phyloP scores from a whole-genome alignment of 257 asterid species.

The Capsicum rhomboideum region DNA sequence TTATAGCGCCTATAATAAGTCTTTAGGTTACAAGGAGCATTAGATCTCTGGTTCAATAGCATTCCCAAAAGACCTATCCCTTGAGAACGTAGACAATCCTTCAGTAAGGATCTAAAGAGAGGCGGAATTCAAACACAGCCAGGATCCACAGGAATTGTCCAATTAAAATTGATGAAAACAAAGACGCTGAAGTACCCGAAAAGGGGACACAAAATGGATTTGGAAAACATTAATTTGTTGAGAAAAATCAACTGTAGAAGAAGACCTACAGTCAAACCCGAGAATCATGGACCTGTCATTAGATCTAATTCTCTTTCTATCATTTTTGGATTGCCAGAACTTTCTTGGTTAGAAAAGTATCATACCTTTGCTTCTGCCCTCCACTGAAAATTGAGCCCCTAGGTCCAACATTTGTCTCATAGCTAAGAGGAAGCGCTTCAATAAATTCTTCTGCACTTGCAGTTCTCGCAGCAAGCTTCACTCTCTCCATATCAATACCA shows the following conservation, averaged over 20 bases:
- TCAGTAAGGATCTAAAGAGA: slow-evolving; percentile 4
- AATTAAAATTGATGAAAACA: background rate
- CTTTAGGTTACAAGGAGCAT: background rate
- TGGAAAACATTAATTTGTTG: background rate
- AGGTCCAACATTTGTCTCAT: slow-evolving; percentile 71
- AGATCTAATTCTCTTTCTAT: background rate
- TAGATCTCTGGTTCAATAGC: background rate
- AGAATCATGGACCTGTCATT: background rate
- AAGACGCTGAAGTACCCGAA: background rate
- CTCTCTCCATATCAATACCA: slow-evolving; percentile 67
- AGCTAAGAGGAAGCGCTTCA: slow-evolving; percentile 50
- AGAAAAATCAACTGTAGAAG: background rate
- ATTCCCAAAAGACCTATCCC: background rate
- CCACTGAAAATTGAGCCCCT: slow-evolving; percentile 88
- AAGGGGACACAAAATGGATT: background rate
- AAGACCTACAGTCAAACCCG: background rate
- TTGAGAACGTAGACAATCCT: slow-evolving; percentile 14
- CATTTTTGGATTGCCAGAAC: background rate
- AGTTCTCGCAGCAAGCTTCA: slow-evolving; percentile 64
- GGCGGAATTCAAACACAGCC: slow-evolving; percentile 5
- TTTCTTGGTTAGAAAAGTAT: background rate
- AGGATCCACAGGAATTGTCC: background rate
- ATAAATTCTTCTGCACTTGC: slow-evolving; percentile 92
- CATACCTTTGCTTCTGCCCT: slow-evolving; percentile 88
- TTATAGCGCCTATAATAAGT: background rate